These are phyloP conservation scores for Chlorella sp. DNA, from an alignment of 139 green algal genomes.

Conservation along the genomic window DNA sequence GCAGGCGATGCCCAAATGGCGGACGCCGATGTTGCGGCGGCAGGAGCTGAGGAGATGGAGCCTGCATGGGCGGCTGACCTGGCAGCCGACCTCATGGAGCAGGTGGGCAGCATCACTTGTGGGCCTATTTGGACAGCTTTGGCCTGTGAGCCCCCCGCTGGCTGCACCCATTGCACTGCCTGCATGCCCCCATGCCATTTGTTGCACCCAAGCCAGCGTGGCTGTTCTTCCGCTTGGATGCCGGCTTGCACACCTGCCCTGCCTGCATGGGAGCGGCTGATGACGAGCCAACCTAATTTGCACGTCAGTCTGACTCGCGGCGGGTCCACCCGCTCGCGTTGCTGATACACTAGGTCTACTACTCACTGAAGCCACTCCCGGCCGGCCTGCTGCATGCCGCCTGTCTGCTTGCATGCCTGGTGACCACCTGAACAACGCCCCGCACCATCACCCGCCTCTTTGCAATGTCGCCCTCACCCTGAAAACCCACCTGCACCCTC, in stretches of 20 bases:
- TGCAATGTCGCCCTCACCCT: too few species aligned
- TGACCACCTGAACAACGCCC: too few species aligned
- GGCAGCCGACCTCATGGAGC: slow-evolving; percentile 10
- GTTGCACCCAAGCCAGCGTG: background rate
- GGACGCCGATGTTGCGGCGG: background rate
- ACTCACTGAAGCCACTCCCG: slow-evolving; percentile 12
- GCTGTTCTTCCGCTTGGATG: background rate
- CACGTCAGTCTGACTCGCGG: slow-evolving; percentile 70
- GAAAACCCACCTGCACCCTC: too few species aligned
- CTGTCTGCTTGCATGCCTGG: background rate
- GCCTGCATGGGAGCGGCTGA: slow-evolving; percentile 7
- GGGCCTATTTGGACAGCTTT: background rate
- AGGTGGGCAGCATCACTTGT: background rate
- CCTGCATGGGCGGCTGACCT: slow-evolving; percentile 25
- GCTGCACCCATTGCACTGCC: background rate
- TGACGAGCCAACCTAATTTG: slow-evolving; percentile 66
- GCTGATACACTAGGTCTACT: slow-evolving; percentile 4
- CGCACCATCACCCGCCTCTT: too few species aligned
- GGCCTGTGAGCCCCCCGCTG: background rate
- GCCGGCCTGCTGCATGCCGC: background rate
- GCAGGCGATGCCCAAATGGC: background rate
- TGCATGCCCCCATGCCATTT: background rate
- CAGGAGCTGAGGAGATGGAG: background rate
- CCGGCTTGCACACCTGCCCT: background rate
- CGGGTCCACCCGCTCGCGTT: background rate